Evolutionary conservation across 768 basidiomycete species (phyloP).

Genomic region (Lenzites betulinus): DNA sequence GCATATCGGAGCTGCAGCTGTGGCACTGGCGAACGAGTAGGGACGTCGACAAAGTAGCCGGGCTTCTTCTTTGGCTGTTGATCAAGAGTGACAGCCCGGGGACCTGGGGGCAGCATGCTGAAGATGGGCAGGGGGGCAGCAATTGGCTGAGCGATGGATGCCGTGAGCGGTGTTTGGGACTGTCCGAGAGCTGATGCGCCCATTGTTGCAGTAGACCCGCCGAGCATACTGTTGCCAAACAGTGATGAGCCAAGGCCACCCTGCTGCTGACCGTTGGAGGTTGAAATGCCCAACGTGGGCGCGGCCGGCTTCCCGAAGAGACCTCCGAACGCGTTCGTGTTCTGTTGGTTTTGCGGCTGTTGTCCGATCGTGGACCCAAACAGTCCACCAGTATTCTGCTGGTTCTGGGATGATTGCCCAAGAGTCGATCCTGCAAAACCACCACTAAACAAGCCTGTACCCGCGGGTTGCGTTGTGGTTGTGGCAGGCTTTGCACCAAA

Average conservation of each 20-base stretch:
- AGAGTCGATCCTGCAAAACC: constrained; percentile 40
- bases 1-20: constrained; percentile 66
- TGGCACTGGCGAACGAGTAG: constrained; percentile 70
- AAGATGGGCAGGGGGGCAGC: constrained; percentile 72
- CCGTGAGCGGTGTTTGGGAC: constrained; percentile 59
- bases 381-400: constrained; percentile 31
- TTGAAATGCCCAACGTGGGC: constrained; percentile 46
- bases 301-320: constrained; percentile 58
- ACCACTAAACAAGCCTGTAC: constrained; percentile 35
- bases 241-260: constrained; percentile 35
- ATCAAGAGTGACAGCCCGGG: constrained; percentile 61
- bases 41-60: constrained; percentile 75
- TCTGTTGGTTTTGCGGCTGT: constrained; percentile 37
- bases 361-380: constrained; percentile 45
- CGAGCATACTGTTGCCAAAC: constrained; percentile 36
- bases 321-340: constrained; percentile 42
- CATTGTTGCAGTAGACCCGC: constrained; percentile 33
- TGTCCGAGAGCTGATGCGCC: constrained; percentile 44
- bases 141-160: constrained; percentile 88
- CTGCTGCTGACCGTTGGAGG: constrained; percentile 41
- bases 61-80: constrained; percentile 72
- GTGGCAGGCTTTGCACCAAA: constrained; percentile 33
- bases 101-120: constrained; percentile 72
- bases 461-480: constrained; percentile 13
- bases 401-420: constrained; percentile 43